A percentile compares a stretch with the other conserved stretches of the same genome.
phyloP scores from a whole-genome alignment of 495 filamentous ascomycete genomes.

The Stereocaulon alpinum region DNA sequence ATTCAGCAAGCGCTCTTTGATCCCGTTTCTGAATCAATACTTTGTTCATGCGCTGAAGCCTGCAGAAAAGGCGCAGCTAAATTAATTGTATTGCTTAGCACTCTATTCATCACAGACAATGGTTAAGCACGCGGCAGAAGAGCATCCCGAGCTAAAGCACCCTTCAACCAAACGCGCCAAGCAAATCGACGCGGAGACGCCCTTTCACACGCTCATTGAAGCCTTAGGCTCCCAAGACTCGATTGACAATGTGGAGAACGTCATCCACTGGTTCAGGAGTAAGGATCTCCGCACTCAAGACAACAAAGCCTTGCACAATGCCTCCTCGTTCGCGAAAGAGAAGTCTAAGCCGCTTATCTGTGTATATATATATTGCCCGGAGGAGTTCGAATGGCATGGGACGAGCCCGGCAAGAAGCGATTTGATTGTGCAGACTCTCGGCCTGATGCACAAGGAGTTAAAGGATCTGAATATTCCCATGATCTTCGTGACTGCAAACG shows the following conservation, averaged over 20 bases:
- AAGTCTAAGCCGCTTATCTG: conserved; percentile 29
- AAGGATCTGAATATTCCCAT: conserved; percentile 33
- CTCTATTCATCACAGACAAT: background rate
- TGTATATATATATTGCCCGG: conserved; percentile 29
- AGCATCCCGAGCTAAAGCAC: conserved; percentile 28
- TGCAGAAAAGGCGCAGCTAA: too few relatives aligned
- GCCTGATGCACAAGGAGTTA: conserved; percentile 30
- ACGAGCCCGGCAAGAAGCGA: conserved; percentile 33
- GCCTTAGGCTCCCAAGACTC: conserved; percentile 24
- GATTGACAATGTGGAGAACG: conserved; percentile 21
- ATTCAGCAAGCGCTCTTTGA: background rate
- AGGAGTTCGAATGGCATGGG: conserved; percentile 34
- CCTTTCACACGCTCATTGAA: conserved; percentile 24
- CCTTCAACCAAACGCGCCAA: conserved; percentile 36
- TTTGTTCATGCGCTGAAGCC: background rate
- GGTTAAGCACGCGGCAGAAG: conserved; percentile 22
- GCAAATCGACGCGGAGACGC: conserved; percentile 30
- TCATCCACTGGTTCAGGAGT: conserved; percentile 34
- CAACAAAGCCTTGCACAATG: conserved; percentile 31
- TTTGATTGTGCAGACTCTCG: conserved; percentile 34
- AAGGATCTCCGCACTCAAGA: conserved; percentile 37
- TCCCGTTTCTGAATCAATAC: background rate
- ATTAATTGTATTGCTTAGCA: background rate
- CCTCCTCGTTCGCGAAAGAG: conserved; percentile 25
- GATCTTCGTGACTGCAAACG: conserved; percentile 25